Evolutionary conservation across 2,329 filamentous ascomycete genomes (phyloP).

Genomic region (Phialemonium atrogriseum): DNA sequence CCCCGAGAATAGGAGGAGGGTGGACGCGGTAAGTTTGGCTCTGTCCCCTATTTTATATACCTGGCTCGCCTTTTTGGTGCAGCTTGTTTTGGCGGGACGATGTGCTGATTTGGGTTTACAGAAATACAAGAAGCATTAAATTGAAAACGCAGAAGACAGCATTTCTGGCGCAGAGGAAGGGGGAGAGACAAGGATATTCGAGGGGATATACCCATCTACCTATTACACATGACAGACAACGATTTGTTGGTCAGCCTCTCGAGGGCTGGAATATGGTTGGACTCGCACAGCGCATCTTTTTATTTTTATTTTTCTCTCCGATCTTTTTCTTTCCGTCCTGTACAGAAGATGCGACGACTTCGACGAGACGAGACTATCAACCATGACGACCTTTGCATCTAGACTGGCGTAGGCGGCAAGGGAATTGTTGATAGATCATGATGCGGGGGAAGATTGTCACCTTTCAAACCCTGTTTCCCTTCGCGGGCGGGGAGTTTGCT

Average conservation of each 20-base stretch:
- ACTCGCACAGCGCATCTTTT: neutral
- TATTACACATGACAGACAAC: no score
- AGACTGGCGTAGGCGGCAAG: conserved; percentile 9
- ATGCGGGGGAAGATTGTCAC: no score
- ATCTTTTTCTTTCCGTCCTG: neutral
- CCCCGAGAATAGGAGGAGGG: conserved; percentile 67
- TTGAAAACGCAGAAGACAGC: no score
- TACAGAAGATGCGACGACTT: neutral
- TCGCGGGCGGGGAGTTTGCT: no score
- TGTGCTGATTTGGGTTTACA: conserved; percentile 17
- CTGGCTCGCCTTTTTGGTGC: neutral
- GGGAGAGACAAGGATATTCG: no score
- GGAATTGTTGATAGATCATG: conserved; percentile 1
- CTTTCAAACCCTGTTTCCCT: no score
- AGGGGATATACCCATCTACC: no score
- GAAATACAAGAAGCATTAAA: conserved; percentile 42
- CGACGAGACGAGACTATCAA: conserved; percentile 1
- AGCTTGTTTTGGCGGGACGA: neutral
- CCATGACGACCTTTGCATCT: conserved; percentile 8
- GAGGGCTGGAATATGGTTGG: no score
- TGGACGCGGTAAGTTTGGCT: conserved; percentile 76
- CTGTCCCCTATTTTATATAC: neutral
- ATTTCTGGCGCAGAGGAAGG: no score
- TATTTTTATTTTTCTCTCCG: neutral
- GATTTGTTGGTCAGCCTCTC: no score